Evolutionary conservation across 805 yeast genomes (phyloP), one percentile per base, ranked within the genome.

Genomic region (Candida michaelii): DNA sequence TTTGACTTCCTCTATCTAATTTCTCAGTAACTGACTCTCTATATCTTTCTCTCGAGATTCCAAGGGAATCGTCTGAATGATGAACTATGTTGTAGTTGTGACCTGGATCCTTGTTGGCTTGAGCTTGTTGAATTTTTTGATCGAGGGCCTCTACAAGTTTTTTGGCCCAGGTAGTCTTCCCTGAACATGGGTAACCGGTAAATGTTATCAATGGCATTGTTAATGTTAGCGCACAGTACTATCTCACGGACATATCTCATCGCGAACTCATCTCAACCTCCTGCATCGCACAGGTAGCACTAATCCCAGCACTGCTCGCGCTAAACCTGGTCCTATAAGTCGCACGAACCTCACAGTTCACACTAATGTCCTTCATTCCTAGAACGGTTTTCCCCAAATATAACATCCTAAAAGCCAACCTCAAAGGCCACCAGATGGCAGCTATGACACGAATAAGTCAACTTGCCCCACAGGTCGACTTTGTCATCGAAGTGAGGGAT

Each of bases 391-490:
- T 90, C 53, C 96, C 97, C 1, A 71, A 74, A 11, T 85, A 85
- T 58, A 78, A 79, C 39, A 76, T 89, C 11, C 71, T 81, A 1
- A 63, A 84, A 15, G 80, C 93, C 1, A 89, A 86, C 59, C 89
- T 89, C 65, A 88, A 88, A 53, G 97, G 97, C 10, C 97, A 90
- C 58, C 98, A 91, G 54, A 79, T 80, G 47, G 82, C 80, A 47
- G 96, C 97, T 0, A 66, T 91, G 21, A 75, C 79, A 36, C 74
- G 67, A 46, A 79, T 90, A 66, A 74, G 80, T 11, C 78, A 76
- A 27, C 59, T 88, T 23, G 79, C 91, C 1, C 89, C 93, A 3
- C 90, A 87, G 51, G 71, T 89, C 13, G 96, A 91, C 56, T 61
- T 89, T 35, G 77, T 93, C 2, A 62, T 91, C 5, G 99, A 93